A percentile compares a stretch with the other conserved stretches of the same genome.
Evolutionary conservation across 2,329 filamentous ascomycete species (phyloP).

Genomic region (Paecilomyces sp.): DNA sequence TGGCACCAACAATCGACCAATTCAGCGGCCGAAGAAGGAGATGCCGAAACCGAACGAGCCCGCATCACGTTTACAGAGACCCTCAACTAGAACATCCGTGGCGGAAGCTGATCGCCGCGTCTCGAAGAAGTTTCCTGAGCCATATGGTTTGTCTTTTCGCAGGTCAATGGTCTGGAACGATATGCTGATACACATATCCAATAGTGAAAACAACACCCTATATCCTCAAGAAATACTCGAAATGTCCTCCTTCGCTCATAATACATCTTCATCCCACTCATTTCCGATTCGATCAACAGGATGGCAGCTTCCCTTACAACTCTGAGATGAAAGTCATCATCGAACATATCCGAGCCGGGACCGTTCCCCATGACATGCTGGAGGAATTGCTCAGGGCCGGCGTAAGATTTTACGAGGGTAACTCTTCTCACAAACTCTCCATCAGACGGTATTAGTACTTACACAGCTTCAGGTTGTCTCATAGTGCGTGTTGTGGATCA

Average conservation of each 20-base stretch:
- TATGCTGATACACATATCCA: constrained; percentile 14
- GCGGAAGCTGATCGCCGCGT: constrained; percentile 25
- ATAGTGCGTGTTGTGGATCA: constrained; percentile 94
- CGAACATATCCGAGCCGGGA: constrained; percentile 67
- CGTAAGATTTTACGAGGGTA: constrained; percentile 83
- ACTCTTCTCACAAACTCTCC: constrained; percentile 1
- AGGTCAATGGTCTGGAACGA: not conserved
- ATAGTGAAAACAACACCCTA: constrained; percentile 67
- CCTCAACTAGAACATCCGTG: constrained; percentile 23
- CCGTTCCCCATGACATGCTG: constrained; percentile 83
- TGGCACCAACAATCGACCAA: constrained; percentile 25
- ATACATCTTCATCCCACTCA: constrained; percentile 79
- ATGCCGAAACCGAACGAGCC: constrained; percentile 33
- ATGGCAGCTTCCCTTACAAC: constrained; percentile 84
- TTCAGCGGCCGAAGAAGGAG: constrained; percentile 54
- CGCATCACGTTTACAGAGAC: constrained; percentile 23
- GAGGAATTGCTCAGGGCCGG: constrained; percentile 64
- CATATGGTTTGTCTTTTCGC: constrained; percentile 32
- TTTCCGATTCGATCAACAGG: constrained; percentile 89
- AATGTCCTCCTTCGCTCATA: constrained; percentile 70
- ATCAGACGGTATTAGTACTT: constrained; percentile 2
- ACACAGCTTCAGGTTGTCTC: constrained; percentile 55
- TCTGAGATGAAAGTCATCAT: constrained; percentile 81
- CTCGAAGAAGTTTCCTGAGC: constrained; percentile 35
- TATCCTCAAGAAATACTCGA: constrained; percentile 73